phyloP scores from a whole-genome alignment of 2,329 filamentous ascomycete species.

The Cyphellophora attinorum region DNA sequence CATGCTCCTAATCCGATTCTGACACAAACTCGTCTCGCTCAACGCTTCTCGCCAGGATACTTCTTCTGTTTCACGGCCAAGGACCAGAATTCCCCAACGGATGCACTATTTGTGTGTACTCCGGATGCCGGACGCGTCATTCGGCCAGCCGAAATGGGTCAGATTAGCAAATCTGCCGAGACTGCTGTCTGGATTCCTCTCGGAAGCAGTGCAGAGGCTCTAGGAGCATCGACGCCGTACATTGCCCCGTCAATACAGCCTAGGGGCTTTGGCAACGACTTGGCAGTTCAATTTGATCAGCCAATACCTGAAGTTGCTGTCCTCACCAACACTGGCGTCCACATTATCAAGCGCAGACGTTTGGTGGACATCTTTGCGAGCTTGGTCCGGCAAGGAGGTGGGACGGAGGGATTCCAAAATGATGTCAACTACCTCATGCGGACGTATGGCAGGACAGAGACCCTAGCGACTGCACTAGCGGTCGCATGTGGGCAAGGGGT shows the following conservation, averaged over 20 bases:
- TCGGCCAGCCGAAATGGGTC: conserved; percentile 43
- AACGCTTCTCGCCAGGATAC: conserved; percentile 72
- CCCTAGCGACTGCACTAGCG: conserved; percentile 79
- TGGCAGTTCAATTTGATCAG: conserved; percentile 91
- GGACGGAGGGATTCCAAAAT: conserved; percentile 66
- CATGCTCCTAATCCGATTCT: conserved; percentile 35
- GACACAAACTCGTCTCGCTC: conserved; percentile 29
- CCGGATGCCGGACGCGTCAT: conserved; percentile 80
- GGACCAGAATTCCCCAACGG: conserved; percentile 48
- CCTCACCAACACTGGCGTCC: conserved; percentile 81
- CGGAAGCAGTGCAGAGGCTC: conserved; percentile 63
- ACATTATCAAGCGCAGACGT: conserved; percentile 71
- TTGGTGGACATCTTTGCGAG: conserved; percentile 88
- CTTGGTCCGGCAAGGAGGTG: conserved; percentile 59
- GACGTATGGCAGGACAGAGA: conserved; percentile 80
- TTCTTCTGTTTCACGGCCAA: conserved; percentile 75
- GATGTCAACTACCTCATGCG: conserved; percentile 77
- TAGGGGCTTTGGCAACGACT: conserved; percentile 82
- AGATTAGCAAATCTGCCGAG: conserved; percentile 60
- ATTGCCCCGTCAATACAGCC: conserved; percentile 61
- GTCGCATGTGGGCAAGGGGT: conserved; percentile 91
- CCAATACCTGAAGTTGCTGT: conserved; percentile 76
- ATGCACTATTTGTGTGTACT: conserved; percentile 71
- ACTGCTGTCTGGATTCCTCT: conserved; percentile 71
- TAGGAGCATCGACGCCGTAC: conserved; percentile 65